Evolutionary conservation across 805 yeast species (phyloP).

Genomic region (Candida dajiaensis): DNA sequence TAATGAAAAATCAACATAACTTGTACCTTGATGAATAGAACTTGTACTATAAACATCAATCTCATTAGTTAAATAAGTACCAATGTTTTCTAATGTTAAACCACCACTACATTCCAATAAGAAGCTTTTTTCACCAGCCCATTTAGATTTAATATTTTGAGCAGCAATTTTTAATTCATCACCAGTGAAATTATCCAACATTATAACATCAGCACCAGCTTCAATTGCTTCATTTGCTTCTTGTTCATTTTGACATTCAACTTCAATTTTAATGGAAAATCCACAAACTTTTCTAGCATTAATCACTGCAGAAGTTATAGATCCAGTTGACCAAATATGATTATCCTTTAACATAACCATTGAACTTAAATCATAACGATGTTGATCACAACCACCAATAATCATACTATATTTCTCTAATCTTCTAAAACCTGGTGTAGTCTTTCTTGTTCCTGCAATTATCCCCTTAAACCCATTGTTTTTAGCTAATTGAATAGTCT

Average conservation of each 20-base stretch:
- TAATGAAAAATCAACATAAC: conserved; percentile 76
- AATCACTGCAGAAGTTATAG: conserved; percentile 76
- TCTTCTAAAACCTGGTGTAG: conserved; percentile 91
- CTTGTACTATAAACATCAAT: conserved; percentile 90
- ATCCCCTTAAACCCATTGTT: conserved; percentile 68
- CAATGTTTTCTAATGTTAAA: conserved; percentile 61
- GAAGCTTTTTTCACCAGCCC: conserved; percentile 45
- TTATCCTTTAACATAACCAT: conserved; percentile 97
- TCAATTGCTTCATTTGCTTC: conserved; percentile 91
- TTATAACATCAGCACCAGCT: conserved; percentile 93
- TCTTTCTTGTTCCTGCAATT: conserved; percentile 94
- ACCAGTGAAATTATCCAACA: conserved; percentile 85
- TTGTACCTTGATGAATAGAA: conserved; percentile 87
- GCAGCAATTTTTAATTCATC: conserved; percentile 64
- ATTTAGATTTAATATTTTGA: conserved; percentile 47
- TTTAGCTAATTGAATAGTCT: conserved; percentile 55
- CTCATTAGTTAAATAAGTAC: conserved; percentile 61
- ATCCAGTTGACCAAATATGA: conserved; percentile 89
- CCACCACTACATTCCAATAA: conserved; percentile 93
- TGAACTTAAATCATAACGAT: conserved; percentile 82
- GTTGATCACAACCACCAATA: conserved; percentile 92
- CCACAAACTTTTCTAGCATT: conserved; percentile 81
- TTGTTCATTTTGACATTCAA: conserved; percentile 77
- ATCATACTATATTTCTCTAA: conserved; percentile 92
- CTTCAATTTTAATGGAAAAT: conserved; percentile 85